A percentile compares a stretch with the other conserved stretches of the same genome.
Conservation (phyloP, 208 protist genomes). For the Leishmania amazonensis region DNA sequence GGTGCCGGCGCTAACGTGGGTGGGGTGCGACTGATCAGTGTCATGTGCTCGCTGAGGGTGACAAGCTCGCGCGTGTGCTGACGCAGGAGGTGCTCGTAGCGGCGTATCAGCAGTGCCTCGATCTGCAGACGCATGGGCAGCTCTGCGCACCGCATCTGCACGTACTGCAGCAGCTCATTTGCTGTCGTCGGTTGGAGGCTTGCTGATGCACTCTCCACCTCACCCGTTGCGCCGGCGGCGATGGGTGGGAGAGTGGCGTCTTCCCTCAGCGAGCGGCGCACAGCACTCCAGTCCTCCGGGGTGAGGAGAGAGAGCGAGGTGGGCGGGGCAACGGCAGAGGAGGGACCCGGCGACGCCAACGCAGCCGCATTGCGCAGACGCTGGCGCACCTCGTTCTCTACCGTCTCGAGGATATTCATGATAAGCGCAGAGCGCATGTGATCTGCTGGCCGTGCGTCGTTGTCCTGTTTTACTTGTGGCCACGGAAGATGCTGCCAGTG, state of each 20-base stretch:
- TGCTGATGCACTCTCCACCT: neutral
- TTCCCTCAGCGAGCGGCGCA: conserved; percentile 24
- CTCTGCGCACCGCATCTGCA: conserved; percentile 50
- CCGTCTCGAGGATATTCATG: conserved; percentile 17
- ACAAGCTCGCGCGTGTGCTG: conserved; percentile 72
- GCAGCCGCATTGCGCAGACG: neutral
- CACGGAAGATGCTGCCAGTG: neutral
- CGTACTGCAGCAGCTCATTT: conserved; percentile 33
- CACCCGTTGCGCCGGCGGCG: neutral
- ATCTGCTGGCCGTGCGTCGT: neutral
- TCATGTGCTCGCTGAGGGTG: conserved; percentile 60
- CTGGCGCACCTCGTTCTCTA: conserved; percentile 22
- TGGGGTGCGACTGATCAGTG: conserved; percentile 15
- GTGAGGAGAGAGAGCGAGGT: conserved; percentile 32
- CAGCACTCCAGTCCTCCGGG: conserved; percentile 37
- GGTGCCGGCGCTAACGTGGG: conserved; percentile 13
- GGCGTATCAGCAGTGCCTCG: conserved; percentile 55
- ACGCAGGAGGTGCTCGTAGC: conserved; percentile 64
- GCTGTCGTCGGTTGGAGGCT: neutral
- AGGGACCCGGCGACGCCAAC: conserved; percentile 5
- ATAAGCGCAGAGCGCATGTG: conserved; percentile 1
- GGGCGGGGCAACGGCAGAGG: neutral
- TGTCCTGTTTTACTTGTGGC: neutral
- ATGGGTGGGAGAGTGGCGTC: neutral
- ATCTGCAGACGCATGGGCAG: conserved; percentile 81